Evolutionary conservation across 306 rosid species (phyloP).

Genomic region (Sicyos baderoa): DNA sequence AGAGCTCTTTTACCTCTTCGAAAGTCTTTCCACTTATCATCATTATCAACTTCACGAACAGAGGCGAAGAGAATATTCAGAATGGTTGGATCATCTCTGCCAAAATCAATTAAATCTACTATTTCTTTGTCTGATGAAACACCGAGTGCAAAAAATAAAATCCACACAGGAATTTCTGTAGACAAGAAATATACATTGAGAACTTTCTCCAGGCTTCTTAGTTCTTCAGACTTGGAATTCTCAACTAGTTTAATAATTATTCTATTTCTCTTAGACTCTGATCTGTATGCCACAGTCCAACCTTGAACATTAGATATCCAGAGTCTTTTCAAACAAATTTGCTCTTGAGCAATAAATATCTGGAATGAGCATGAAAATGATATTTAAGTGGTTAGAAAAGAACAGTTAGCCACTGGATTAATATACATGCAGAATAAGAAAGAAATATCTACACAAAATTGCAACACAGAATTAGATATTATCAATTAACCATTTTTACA

Average conservation of each 20-base stretch:
- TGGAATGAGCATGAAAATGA: slow-evolving; percentile 31
- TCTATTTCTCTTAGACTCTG: slow-evolving; percentile 68
- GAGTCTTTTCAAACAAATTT: slow-evolving; percentile 57
- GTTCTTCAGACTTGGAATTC: slow-evolving; percentile 41
- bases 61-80: slow-evolving; percentile 65
- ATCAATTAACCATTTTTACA: slow-evolving; percentile 6
- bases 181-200: slow-evolving; percentile 65
- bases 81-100: slow-evolving; percentile 41
- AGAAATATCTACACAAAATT: neutral
- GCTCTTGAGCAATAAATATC: slow-evolving; percentile 94
- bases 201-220: slow-evolving; percentile 53
- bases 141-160: slow-evolving; percentile 74
- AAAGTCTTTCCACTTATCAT: slow-evolving; percentile 39
- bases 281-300: slow-evolving; percentile 59
- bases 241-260: slow-evolving; percentile 50
- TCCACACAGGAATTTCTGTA: slow-evolving; percentile 75
- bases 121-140: slow-evolving; percentile 70
- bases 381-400: slow-evolving; percentile 8
- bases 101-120: slow-evolving; percentile 60
- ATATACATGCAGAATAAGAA: neutral
- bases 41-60: slow-evolving; percentile 60
- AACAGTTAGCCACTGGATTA: neutral
- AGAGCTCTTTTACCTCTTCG: slow-evolving; percentile 43
- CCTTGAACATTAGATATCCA: slow-evolving; percentile 53
- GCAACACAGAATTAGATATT: neutral